Evolutionary conservation across 108 stramenopile genomes (phyloP), one percentile per base, ranked within the genome.

Genomic region (Cyclotella baltica): DNA sequence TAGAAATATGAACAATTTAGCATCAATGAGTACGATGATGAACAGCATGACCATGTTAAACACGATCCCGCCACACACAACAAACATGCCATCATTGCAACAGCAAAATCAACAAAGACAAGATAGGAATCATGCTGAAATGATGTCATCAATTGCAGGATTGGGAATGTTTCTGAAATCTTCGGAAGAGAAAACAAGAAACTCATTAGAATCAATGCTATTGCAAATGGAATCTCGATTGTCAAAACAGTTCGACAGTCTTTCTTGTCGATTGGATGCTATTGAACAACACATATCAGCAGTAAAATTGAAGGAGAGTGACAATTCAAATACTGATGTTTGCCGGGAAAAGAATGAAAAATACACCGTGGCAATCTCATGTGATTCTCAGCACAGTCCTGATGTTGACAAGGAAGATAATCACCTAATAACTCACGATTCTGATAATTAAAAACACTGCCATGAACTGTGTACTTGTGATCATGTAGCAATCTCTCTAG

Each of bases 91-190:
- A 20, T 62, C 37, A 64, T 11, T 43, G 2, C 48, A 75, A 27
- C 51, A 50, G 15, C 43, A 65, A 53, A 27, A 25, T 46, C 75
- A 55, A 28, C 55, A 64, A 20, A 62, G 67, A 51, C 64, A 67
- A 38, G 66, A 72, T 35, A 67, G 61, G 37, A 55, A 63, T 64
- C 78, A 79, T 25, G 66, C 71, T 22, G 78, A 79, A 79, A 52
- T 81, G 40, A 69, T 81, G 50, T 62, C 72, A 10, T 69, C 80
- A n/a, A 51, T 81, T 37, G 73, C 68, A 36, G 80, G 80, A 33
- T 58, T 81, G 35, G 80, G 80, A 52, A 62, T 81, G 33, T 81
- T 81, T 51, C 62, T 81, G 22, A 81, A 74, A 47, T 74, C 72
- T 30, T 81, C 73, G 0, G 80, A 81, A 62, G 80, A 81, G 28